Evolutionary conservation across 495 filamentous ascomycete genomes (phyloP).

Genomic region (Trichoderma orchidacearum): DNA sequence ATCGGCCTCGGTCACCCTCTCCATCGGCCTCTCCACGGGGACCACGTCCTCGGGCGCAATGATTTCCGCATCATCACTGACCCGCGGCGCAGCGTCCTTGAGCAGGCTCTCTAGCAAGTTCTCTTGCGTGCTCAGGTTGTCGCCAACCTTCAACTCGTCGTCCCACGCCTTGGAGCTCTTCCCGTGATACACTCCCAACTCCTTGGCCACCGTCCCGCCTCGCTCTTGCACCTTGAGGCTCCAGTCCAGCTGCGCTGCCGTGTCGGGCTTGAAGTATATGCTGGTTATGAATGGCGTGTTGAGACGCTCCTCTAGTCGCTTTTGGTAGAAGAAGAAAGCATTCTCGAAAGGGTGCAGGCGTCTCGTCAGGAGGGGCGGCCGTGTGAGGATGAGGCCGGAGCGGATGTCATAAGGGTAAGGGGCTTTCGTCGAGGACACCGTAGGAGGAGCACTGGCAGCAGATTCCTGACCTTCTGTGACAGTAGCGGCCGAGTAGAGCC

Average conservation of each 20-base stretch:
- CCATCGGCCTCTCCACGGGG: constrained; percentile 56
- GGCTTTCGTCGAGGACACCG: constrained; percentile 10
- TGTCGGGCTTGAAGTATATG: constrained; percentile 93
- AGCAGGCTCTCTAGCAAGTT: constrained; percentile 42
- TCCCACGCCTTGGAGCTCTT: constrained; percentile 72
- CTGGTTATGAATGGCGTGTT: constrained; percentile 77
- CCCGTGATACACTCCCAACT: constrained; percentile 76
- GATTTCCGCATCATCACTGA: constrained; percentile 46
- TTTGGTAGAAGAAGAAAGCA: constrained; percentile 90
- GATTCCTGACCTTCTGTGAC: constrained; percentile 7
- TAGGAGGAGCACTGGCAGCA: constrained; percentile 1
- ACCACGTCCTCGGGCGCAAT: constrained; percentile 49
- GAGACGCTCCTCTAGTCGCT: constrained; percentile 87
- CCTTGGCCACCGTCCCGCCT: constrained; percentile 54
- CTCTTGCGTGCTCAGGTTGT: constrained; percentile 42
- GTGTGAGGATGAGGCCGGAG: constrained; percentile 71
- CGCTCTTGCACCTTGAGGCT: constrained; percentile 70
- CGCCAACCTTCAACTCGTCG: constrained; percentile 75
- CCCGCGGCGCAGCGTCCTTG: constrained; percentile 59
- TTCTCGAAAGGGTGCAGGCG: constrained; percentile 78
- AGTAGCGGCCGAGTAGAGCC: constrained; percentile 13
- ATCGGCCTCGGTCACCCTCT: constrained; percentile 70
- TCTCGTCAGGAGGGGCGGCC: constrained; percentile 76
- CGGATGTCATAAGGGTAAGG: constrained; percentile 48
- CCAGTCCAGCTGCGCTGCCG: constrained; percentile 76